These are phyloP conservation scores for Dendrobium chrysotoxum DNA, from an alignment of 106 monocot species.

Conservation along the genomic window DNA sequence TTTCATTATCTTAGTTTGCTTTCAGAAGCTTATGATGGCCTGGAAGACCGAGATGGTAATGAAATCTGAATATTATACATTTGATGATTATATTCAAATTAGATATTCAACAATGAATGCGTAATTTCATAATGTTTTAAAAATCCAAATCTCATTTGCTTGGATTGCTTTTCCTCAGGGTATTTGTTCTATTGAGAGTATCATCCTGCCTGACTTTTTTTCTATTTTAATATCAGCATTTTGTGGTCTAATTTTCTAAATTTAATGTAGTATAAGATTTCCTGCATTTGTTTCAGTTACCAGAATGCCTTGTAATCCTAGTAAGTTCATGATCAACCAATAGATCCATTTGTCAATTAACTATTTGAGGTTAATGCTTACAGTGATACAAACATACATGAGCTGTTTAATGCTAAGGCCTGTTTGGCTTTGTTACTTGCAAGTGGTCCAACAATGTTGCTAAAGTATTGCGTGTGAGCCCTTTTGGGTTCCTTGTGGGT, in stretches of 20 bases:
- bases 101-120: background rate
- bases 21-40: constrained; percentile 35
- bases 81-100: background rate
- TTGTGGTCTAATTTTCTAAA: background rate
- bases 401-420: no score
- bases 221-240: background rate
- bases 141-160: background rate
- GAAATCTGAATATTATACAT: constrained; percentile 1
- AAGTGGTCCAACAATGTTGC: background rate
- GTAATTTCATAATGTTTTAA: background rate
- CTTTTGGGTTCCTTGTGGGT: background rate
- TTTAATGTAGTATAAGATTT: background rate
- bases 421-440: no score
- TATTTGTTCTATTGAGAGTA: background rate
- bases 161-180: background rate
- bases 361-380: background rate
- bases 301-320: background rate
- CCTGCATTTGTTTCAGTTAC: background rate
- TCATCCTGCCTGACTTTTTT: background rate
- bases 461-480: background rate
- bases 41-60: constrained; percentile 90
- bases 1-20: constrained; percentile 66
- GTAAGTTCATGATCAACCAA: background rate
- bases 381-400: no score
- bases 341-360: background rate